Conservation (phyloP, 1,284 basidiomycete species). For the Austroboletus rostrupii region DNA sequence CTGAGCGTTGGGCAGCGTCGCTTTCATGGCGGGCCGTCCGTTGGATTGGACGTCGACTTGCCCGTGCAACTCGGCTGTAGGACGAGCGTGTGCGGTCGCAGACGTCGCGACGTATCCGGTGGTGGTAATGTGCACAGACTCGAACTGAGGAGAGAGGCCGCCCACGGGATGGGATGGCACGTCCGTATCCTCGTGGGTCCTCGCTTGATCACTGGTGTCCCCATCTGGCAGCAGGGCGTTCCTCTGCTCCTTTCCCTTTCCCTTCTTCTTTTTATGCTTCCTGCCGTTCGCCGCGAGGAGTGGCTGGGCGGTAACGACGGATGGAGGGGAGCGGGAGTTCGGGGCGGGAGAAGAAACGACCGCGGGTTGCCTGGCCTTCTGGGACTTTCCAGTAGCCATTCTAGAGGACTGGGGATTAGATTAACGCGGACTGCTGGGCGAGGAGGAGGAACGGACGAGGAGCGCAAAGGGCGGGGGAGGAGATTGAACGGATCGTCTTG, state of each 20-base stretch:
- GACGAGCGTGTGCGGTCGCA: conserved; percentile 30
- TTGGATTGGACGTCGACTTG: conserved; percentile 45
- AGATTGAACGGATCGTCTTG: conserved; percentile 8
- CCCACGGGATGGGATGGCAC: conserved; percentile 23
- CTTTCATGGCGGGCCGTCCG: conserved; percentile 31
- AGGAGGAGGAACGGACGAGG: conserved; percentile 10
- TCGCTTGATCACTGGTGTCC: conserved; percentile 24
- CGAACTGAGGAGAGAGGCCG: conserved; percentile 43
- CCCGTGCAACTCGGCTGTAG: conserved; percentile 41
- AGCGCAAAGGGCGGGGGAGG: neutral
- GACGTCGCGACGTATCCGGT: conserved; percentile 42
- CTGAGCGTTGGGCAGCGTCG: conserved; percentile 12
- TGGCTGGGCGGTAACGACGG: conserved; percentile 8
- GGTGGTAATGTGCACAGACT: conserved; percentile 46
- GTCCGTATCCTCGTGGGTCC: conserved; percentile 22
- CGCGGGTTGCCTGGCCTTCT: conserved; percentile 23
- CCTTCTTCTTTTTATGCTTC: conserved; percentile 48
- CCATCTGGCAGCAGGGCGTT: conserved; percentile 19
- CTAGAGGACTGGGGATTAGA: conserved; percentile 18
- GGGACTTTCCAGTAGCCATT: conserved; percentile 28
- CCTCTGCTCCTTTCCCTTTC: conserved; percentile 36
- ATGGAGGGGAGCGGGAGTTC: conserved; percentile 5
- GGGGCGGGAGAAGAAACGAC: conserved; percentile 5
- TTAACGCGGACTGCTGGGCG: conserved; percentile 8
- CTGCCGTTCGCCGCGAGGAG: conserved; percentile 22